phyloP scores from a whole-genome alignment of 1,139 yeast genomes.

The Candida sanyaensis region DNA sequence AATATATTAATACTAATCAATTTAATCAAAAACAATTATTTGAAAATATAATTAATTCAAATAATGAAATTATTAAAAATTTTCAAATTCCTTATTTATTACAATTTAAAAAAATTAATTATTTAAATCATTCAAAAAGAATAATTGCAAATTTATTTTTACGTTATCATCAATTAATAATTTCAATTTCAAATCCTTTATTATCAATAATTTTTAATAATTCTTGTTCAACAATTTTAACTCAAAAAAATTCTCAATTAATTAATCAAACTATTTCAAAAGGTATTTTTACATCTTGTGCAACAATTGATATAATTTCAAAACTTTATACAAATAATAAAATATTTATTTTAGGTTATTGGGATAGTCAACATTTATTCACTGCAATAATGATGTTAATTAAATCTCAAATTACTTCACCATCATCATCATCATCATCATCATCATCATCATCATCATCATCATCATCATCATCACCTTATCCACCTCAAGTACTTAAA shows the following conservation, averaged over 20 bases:
- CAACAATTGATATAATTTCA: conserved; percentile 40
- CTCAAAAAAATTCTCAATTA: conserved; percentile 27
- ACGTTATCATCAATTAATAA: conserved; percentile 49
- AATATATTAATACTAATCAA: conserved; percentile 43
- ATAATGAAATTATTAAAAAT: conserved; percentile 28
- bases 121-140: conserved; percentile 22
- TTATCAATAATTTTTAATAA: conserved; percentile 41
- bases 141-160: conserved; percentile 42
- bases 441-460: too few species aligned
- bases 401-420: conserved; percentile 26
- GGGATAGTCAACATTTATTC: conserved; percentile 55
- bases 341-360: conserved; percentile 49
- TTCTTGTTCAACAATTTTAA: conserved; percentile 21
- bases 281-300: conserved; percentile 41
- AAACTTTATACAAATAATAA: conserved; percentile 36
- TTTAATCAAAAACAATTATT: conserved; percentile 37
- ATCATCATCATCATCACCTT: too few species aligned
- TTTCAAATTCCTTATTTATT: conserved; percentile 34
- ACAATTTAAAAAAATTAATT: conserved; percentile 23
- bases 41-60: conserved; percentile 31
- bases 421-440: too few species aligned
- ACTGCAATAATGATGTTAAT: conserved; percentile 43
- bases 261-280: conserved; percentile 37
- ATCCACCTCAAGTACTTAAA: conserved; percentile 28
- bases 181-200: conserved; percentile 48